Conservation (phyloP, 2,329 filamentous ascomycete genomes). For the Dactylellina sp. region DNA sequence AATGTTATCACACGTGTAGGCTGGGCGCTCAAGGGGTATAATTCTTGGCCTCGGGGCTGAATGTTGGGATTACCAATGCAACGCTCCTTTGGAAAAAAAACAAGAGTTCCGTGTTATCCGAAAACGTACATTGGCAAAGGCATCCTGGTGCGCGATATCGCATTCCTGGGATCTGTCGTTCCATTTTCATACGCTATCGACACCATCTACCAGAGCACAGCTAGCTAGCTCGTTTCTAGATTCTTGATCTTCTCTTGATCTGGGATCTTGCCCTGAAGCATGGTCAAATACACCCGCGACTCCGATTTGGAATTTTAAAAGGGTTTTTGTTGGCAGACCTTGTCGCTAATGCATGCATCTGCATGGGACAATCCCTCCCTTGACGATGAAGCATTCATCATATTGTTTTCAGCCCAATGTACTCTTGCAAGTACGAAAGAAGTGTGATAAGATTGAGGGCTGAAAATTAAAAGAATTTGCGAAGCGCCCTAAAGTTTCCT, state of each 20-base stretch:
- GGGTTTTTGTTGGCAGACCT: slow-evolving; percentile 13
- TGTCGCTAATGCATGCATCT: slow-evolving; percentile 46
- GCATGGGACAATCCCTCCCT: slow-evolving; percentile 36
- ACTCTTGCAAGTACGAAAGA: not conserved
- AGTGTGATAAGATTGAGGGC: not conserved
- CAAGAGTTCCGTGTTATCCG: slow-evolving; percentile 44
- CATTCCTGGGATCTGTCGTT: slow-evolving; percentile 1
- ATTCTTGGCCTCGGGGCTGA: slow-evolving; percentile 35
- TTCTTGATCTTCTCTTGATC: not conserved
- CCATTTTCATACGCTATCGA: slow-evolving; percentile 14
- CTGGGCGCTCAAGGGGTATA: not conserved
- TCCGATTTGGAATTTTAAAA: slow-evolving; percentile 23
- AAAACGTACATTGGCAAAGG: not conserved
- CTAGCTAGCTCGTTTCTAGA: not conserved
- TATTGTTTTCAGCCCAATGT: slow-evolving; percentile 6
- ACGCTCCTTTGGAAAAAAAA: slow-evolving; percentile 10
- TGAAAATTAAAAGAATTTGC: not conserved
- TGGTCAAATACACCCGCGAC: not conserved
- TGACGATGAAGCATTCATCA: not conserved
- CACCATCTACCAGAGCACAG: slow-evolving; percentile 6
- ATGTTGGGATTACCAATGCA: slow-evolving; percentile 27
- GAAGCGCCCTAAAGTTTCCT: not conserved
- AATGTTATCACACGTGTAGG: slow-evolving; percentile 22
- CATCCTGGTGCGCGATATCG: slow-evolving; percentile 28
- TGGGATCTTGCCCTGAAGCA: not conserved